These are phyloP conservation scores for Coffea canephora DNA, from an alignment of 257 asterid species.

Conservation along the genomic window DNA sequence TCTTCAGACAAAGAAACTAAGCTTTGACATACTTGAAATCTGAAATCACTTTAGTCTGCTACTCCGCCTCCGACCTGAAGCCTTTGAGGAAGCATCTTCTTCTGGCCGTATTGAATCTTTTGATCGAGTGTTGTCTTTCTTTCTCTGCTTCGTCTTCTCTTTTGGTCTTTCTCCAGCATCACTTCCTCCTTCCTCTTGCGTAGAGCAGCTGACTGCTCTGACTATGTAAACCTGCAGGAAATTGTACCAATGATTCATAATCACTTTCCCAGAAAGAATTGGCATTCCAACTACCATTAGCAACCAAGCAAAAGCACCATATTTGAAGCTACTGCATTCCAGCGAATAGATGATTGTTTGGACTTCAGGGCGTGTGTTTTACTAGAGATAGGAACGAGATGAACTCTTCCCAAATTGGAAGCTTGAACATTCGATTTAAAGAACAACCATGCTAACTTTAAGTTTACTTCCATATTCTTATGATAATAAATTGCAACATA, in stretches of 20 bases:
- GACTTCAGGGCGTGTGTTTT: background rate
- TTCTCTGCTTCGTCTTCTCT: slow-evolving; percentile 16
- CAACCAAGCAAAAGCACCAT: background rate
- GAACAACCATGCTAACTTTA: background rate
- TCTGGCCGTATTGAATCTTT: slow-evolving; percentile 20
- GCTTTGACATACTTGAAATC: background rate
- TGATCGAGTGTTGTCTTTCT: background rate
- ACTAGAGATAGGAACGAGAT: background rate
- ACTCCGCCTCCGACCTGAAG: slow-evolving; percentile 43
- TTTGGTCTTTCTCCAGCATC: slow-evolving; percentile 33
- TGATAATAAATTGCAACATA: background rate
- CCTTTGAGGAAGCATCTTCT: slow-evolving; percentile 27
- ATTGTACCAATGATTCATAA: too few relatives aligned
- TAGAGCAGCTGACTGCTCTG: slow-evolving; percentile 40
- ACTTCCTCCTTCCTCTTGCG: slow-evolving; percentile 15
- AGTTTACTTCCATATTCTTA: background rate
- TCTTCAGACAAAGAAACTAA: background rate
- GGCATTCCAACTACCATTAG: background rate
- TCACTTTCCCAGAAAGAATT: background rate
- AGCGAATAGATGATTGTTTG: background rate
- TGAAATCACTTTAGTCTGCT: slow-evolving; percentile 33
- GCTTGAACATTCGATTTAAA: background rate
- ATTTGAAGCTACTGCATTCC: background rate
- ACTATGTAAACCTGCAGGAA: slow-evolving; percentile 56
- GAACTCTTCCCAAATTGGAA: too few relatives aligned